These are phyloP conservation scores for Talaromyces sp. DNA, from an alignment of 2,329 filamentous ascomycete species.

Conservation along the genomic window DNA sequence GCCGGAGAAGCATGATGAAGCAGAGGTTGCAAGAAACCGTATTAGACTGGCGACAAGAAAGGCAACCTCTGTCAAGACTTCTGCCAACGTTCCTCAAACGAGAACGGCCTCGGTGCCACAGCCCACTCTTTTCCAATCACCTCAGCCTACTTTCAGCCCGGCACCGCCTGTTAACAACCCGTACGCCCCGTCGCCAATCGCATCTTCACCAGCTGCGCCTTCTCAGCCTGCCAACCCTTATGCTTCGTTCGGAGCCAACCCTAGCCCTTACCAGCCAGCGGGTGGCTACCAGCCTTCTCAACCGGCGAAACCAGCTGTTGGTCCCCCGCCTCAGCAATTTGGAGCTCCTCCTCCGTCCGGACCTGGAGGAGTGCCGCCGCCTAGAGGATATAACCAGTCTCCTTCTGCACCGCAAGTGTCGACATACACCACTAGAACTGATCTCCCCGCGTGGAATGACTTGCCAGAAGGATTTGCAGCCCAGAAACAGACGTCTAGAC, in stretches of 20 bases:
- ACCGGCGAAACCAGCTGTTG: slow-evolving; percentile 34
- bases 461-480: slow-evolving; percentile 70
- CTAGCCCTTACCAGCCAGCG: slow-evolving; percentile 23
- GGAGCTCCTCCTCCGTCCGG: slow-evolving; percentile 45
- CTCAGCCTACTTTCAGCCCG: slow-evolving; percentile 26
- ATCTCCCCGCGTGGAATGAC: slow-evolving; percentile 87
- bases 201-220: slow-evolving; percentile 34
- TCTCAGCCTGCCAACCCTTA: slow-evolving; percentile 44
- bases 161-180: slow-evolving; percentile 32
- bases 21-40: slow-evolving; percentile 78
- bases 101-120: slow-evolving; percentile 26
- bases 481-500: slow-evolving; percentile 62
- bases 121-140: slow-evolving; percentile 31
- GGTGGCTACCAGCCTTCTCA: slow-evolving; percentile 55
- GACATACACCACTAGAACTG: slow-evolving; percentile 58
- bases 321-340: slow-evolving; percentile 26
- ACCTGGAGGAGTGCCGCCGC: slow-evolving; percentile 47
- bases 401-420: slow-evolving; percentile 58
- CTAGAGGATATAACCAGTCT: slow-evolving; percentile 64
- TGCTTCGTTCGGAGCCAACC: slow-evolving; percentile 32
- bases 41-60: slow-evolving; percentile 79
- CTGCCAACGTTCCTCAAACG: slow-evolving; percentile 31
- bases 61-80: slow-evolving; percentile 39
- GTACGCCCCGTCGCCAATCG: slow-evolving; percentile 31
- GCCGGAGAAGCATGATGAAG: slow-evolving; percentile 75